Conservation (phyloP, 495 filamentous ascomycete genomes). For the Penicilliopsis zonata region DNA sequence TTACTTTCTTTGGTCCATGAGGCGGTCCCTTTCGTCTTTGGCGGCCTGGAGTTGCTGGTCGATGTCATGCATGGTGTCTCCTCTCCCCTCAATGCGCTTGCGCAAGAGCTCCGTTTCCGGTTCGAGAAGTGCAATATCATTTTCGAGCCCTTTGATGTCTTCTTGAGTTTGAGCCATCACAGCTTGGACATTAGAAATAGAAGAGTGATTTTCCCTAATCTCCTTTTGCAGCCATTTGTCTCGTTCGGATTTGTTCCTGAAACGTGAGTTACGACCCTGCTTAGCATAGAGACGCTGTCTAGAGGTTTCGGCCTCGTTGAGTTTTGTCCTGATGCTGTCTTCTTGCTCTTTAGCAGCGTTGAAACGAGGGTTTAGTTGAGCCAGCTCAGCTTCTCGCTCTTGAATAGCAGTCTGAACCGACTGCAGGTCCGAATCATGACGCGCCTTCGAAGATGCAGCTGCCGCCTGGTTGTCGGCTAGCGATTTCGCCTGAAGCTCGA, state of each 20-base stretch:
- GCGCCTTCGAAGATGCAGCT: constrained; percentile 54
- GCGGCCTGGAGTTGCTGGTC: constrained; percentile 62
- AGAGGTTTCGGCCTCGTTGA: constrained; percentile 63
- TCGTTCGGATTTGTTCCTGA: constrained; percentile 76
- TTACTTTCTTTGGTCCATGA: constrained; percentile 77
- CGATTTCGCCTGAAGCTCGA: constrained; percentile 73
- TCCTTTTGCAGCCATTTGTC: constrained; percentile 74
- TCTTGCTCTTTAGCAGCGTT: constrained; percentile 64
- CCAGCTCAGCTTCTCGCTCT: constrained; percentile 63
- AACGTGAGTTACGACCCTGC: constrained; percentile 81
- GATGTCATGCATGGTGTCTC: constrained; percentile 56
- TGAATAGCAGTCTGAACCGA: constrained; percentile 64
- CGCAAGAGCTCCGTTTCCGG: constrained; percentile 58
- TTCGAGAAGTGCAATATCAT: constrained; percentile 58
- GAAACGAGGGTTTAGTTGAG: constrained; percentile 61
- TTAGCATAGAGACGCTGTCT: constrained; percentile 83
- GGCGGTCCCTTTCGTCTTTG: constrained; percentile 66
- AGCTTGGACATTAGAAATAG: constrained; percentile 64
- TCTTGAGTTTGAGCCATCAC: constrained; percentile 74
- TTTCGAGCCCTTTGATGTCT: constrained; percentile 66
- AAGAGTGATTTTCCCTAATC: constrained; percentile 67
- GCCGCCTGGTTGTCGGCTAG: constrained; percentile 68
- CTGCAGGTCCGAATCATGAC: constrained; percentile 62
- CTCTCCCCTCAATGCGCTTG: constrained; percentile 64
- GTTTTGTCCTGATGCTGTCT: constrained; percentile 47